These are phyloP conservation scores for Nothopassalora personata DNA, from an alignment of 2,329 filamentous ascomycete genomes.

Conservation along the genomic window DNA sequence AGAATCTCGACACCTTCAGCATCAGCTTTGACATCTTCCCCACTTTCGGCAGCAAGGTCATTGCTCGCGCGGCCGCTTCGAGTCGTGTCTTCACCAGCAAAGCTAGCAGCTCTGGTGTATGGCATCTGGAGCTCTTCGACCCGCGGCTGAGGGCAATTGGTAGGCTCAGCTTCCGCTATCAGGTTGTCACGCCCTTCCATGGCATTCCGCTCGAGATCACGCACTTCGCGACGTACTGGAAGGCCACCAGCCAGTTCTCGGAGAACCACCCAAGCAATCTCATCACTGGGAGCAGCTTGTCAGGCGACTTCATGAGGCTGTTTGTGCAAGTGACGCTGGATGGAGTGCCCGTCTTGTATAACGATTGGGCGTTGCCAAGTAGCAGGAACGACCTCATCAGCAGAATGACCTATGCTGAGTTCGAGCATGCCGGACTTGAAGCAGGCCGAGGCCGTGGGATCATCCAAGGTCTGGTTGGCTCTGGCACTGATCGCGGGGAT, in stretches of 20 bases:
- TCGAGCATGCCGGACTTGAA: slow-evolving; percentile 45
- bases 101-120: slow-evolving; percentile 69
- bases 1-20: slow-evolving; percentile 85
- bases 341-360: slow-evolving; percentile 79
- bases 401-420: slow-evolving; percentile 69
- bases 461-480: slow-evolving; percentile 25
- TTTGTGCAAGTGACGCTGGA: slow-evolving; percentile 91
- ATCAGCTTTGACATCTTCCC: slow-evolving; percentile 98
- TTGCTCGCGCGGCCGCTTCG: slow-evolving; percentile 89
- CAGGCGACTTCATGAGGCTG: slow-evolving; percentile 87
- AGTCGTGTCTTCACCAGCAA: slow-evolving; percentile 77
- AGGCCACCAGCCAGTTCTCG: slow-evolving; percentile 80
- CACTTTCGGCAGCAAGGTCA: slow-evolving; percentile 94
- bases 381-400: slow-evolving; percentile 67
- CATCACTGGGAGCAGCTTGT: slow-evolving; percentile 90
- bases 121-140: slow-evolving; percentile 86
- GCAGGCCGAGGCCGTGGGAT: slow-evolving; percentile 24
- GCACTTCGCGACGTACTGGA: slow-evolving; percentile 99
- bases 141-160: slow-evolving; percentile 86
- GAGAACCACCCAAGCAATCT: slow-evolving; percentile 80
- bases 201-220: slow-evolving; percentile 92
- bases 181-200: slow-evolving; percentile 93
- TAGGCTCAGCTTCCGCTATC: slow-evolving; percentile 87
- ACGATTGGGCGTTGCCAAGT: slow-evolving; percentile 62
- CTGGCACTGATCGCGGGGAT: slow-evolving; percentile 33